Percentiles rank a stretch among this genome's conserved stretches.
Conservation (phyloP, 78 protist genomes). For the Andalucia godoyi region DNA sequence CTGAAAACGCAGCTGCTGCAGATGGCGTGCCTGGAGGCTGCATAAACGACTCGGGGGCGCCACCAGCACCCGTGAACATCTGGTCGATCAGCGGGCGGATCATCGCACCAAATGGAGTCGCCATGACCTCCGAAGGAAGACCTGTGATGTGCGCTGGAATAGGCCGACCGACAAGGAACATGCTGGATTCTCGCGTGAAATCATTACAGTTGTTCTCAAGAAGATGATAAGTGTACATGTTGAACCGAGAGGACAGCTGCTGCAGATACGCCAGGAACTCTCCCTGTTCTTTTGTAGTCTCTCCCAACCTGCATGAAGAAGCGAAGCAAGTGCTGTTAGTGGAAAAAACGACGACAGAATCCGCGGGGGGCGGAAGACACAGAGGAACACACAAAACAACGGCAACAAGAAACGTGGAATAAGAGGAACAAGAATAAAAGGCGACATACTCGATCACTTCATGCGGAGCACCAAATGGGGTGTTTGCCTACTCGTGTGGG, state of each 20-base stretch:
- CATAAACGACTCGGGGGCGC: too few species aligned
- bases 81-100: constrained; percentile 10
- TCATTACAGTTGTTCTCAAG: constrained; percentile 40
- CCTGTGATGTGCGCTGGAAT: constrained; percentile 10
- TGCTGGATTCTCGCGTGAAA: constrained; percentile 17
- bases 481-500: too few species aligned
- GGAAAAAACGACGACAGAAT: too few species aligned
- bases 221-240: constrained; percentile 8
- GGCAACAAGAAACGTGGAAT: too few species aligned
- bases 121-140: neutral
- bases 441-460: too few species aligned
- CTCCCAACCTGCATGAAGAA: constrained; percentile 20
- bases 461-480: too few species aligned
- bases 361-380: too few species aligned
- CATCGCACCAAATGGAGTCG: constrained; percentile 30
- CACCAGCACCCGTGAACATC: neutral
- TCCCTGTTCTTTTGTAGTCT: constrained; percentile 7
- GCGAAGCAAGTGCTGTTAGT: too few species aligned
- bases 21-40: too few species aligned
- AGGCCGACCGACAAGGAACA: constrained; percentile 8
- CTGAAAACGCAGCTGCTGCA: too few species aligned
- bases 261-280: constrained; percentile 5
- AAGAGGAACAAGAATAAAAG: too few species aligned
- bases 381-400: too few species aligned
- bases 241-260: neutral